Base-by-base conservation (phyloP, 179 eudicot genomes). In the Corrigiola litoralis region DNA sequence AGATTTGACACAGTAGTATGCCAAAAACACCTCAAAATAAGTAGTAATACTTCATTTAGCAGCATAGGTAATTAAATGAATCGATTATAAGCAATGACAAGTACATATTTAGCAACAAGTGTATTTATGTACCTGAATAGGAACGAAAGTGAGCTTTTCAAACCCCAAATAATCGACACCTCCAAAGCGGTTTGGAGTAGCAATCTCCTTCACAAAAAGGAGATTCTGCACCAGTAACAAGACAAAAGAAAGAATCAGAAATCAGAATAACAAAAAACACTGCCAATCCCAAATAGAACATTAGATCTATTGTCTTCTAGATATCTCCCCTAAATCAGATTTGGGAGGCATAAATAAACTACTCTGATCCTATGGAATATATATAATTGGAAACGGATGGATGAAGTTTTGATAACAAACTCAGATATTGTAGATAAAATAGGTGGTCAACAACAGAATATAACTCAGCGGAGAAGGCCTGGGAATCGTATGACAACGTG, bases 141-240 rank as follows among this genome's bases (percentile, higher is more conserved):
- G 98, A 34, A 90, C 84, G 83, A 82, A 92, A 46, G 98, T 92
- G 33, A 92, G 95, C 89, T 87, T 92, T 59, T 85, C 87, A 72
- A 92, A 92, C 23, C 98, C 98, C 72, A 90, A 62, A 75, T 84
- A 90, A 42, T 59, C 85, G 47, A 79, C 58, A 61, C 98, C 98
- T 54, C 98, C 98, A 77, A 82, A 92, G 66, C 95, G 88, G 70
- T 85, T 86, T 29, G 98, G 96, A 7, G 98, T 92, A 69, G 76
- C 75, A 33, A 75, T 68, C 73, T 87, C 95, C 80, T 85, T 84
- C 59, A 90, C 87, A 65, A 42, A 84, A 65, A 92, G 95, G 52
- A 92, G 95, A 85, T 92, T 92, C 98, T 92, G 92, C 74, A 73
- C 37, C 60, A 69, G 24, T 70, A 59, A 62, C 34, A 52, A 44